Conservation (phyloP, 2,329 filamentous ascomycete genomes). For the Falciphora oryzae region DNA sequence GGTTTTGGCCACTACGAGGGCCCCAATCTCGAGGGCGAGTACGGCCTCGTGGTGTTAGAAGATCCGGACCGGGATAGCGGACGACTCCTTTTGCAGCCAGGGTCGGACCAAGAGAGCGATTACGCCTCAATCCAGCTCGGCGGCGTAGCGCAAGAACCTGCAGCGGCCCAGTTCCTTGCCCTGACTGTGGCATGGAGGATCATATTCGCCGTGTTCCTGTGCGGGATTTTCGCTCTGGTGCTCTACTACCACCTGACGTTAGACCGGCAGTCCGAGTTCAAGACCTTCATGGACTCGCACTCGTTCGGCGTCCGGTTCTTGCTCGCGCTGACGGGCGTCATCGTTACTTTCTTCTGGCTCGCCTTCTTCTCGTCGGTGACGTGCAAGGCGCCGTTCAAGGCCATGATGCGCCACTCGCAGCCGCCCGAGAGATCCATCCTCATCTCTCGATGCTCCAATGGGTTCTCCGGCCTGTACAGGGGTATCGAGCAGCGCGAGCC, state of each 20-base stretch:
- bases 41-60: conserved; percentile 26
- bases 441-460: conserved; percentile 33
- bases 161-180: conserved; percentile 24
- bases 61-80: conserved; percentile 17
- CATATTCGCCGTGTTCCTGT: conserved; percentile 25
- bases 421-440: conserved; percentile 32
- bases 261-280: conserved; percentile 13
- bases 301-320: conserved; percentile 38
- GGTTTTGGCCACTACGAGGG: conserved; percentile 25
- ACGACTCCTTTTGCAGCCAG: conserved; percentile 12
- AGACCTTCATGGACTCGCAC: conserved; percentile 31
- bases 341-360: conserved; percentile 35
- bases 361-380: conserved; percentile 32
- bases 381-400: conserved; percentile 17
- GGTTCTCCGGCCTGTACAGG: conserved; percentile 37
- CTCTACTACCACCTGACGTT: conserved; percentile 32
- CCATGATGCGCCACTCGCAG: conserved; percentile 30
- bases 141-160: conserved; percentile 5
- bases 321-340: conserved; percentile 34
- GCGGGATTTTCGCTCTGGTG: conserved; percentile 29
- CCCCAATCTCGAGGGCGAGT: conserved; percentile 21
- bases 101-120: conserved; percentile 11
- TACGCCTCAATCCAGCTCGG: neutral
- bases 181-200: conserved; percentile 30
- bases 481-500: conserved; percentile 29